A percentile compares a stretch with the other conserved stretches of the same genome.
These are phyloP conservation scores for Fusarium penzigii DNA, from an alignment of 2,329 filamentous ascomycete species.

Conservation along the genomic window DNA sequence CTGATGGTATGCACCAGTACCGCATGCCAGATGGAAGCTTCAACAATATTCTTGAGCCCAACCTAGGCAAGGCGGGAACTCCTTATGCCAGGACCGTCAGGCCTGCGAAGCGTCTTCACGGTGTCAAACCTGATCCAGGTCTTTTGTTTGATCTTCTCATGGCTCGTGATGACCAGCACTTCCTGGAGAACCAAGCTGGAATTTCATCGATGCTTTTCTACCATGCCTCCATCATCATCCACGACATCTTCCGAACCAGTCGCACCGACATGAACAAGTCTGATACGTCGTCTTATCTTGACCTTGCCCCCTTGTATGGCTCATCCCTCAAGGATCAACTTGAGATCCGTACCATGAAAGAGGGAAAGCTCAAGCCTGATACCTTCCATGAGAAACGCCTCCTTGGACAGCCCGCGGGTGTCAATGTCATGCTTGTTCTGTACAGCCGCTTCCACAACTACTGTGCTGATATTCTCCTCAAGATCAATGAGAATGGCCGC, in stretches of 20 bases:
- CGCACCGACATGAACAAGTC: conserved; percentile 63
- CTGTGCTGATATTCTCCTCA: conserved; percentile 59
- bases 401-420: conserved; percentile 67
- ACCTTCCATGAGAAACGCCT: conserved; percentile 68
- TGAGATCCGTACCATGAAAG: conserved; percentile 60
- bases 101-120: conserved; percentile 56
- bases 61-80: conserved; percentile 65
- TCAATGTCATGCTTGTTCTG: conserved; percentile 67
- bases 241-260: conserved; percentile 44
- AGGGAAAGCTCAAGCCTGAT: conserved; percentile 71
- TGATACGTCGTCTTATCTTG: conserved; percentile 72
- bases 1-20: conserved; percentile 38
- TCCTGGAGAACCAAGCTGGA: conserved; percentile 67
- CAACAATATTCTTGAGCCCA: conserved; percentile 63
- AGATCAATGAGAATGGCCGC: conserved; percentile 67
- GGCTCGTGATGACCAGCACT: conserved; percentile 52
- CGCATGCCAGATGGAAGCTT: conserved; percentile 41
- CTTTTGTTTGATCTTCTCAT: conserved; percentile 69
- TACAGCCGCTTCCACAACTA: conserved; percentile 73
- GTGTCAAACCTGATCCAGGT: conserved; percentile 63
- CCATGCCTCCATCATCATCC: conserved; percentile 62
- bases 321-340: conserved; percentile 64
- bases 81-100: conserved; percentile 70
- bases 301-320: conserved; percentile 73
- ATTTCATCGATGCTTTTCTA: conserved; percentile 77